phyloP scores from a whole-genome alignment of 805 yeast genomes.

The Kluyveromyces nonfermentans region DNA sequence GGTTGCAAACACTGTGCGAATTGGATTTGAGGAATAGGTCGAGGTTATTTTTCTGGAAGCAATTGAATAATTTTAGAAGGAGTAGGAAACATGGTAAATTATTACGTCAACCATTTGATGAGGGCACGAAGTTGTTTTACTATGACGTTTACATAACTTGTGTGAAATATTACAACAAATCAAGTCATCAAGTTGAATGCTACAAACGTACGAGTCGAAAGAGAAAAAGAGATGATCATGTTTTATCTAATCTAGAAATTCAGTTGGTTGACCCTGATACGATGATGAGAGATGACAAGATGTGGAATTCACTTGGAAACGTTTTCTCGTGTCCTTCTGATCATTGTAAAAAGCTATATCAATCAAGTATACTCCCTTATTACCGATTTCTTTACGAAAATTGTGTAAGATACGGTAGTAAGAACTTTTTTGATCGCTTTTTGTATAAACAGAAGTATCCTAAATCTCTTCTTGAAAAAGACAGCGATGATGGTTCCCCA shows the following conservation, averaged over 20 bases:
- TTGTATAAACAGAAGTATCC: slow-evolving; percentile 22
- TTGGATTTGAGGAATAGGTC: slow-evolving; percentile 54
- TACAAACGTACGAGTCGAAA: slow-evolving; percentile 3
- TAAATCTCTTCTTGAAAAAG: slow-evolving; percentile 25
- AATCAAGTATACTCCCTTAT: slow-evolving; percentile 22
- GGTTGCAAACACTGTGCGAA: slow-evolving; percentile 60
- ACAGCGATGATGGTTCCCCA: slow-evolving; percentile 12
- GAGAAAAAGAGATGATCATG: slow-evolving; percentile 7
- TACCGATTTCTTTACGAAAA: slow-evolving; percentile 24
- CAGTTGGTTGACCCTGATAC: background rate
- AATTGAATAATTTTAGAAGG: slow-evolving; percentile 44
- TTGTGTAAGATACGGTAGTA: slow-evolving; percentile 8
- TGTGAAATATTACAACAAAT: slow-evolving; percentile 17
- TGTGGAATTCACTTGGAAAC: slow-evolving; percentile 24
- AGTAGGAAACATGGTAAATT: slow-evolving; percentile 3
- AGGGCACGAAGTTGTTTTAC: slow-evolving; percentile 17
- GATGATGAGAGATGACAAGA: slow-evolving; percentile 9
- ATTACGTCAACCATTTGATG: slow-evolving; percentile 3
- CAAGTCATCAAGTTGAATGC: background rate
- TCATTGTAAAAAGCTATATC: slow-evolving; percentile 17
- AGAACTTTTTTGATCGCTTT: slow-evolving; percentile 14
- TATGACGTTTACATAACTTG: slow-evolving; percentile 34
- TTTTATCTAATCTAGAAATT: slow-evolving; percentile 1
- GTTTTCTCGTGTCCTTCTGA: slow-evolving; percentile 3
- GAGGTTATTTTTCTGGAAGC: slow-evolving; percentile 51